Conservation (phyloP, 1,139 yeast genomes). For the Geotrichum phurueaensis region DNA sequence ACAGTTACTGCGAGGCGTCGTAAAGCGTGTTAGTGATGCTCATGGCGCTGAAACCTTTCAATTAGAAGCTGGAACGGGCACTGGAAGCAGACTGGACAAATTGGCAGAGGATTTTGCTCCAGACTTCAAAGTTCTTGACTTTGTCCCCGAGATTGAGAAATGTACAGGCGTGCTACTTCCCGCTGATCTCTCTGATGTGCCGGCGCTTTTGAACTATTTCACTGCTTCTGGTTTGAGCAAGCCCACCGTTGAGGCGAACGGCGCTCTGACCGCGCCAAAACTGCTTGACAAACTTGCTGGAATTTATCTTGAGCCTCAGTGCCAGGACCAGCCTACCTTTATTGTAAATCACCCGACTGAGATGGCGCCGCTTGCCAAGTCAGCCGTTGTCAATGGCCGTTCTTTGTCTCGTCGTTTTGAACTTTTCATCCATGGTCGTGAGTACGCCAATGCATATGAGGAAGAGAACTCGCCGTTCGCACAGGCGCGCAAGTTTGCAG, state of each 20-base stretch:
- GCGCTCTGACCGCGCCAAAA: conserved; percentile 42
- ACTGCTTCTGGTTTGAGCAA: conserved; percentile 46
- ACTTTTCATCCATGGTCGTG: conserved; percentile 71
- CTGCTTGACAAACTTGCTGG: conserved; percentile 64
- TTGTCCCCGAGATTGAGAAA: conserved; percentile 45
- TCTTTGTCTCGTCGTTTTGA: conserved; percentile 68
- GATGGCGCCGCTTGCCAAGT: conserved; percentile 85
- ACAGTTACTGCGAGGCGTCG: conserved; percentile 44
- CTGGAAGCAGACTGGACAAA: conserved; percentile 8
- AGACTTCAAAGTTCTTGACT: conserved; percentile 39
- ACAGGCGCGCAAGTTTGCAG: conserved; percentile 55
- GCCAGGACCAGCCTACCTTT: conserved; percentile 53
- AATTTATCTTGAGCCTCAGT: conserved; percentile 58
- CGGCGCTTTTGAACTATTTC: conserved; percentile 29
- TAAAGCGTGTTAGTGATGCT: conserved; percentile 24
- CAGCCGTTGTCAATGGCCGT: conserved; percentile 36
- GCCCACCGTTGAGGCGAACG: conserved; percentile 43
- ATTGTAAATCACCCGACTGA: conserved; percentile 78
- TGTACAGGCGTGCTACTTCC: conserved; percentile 42
- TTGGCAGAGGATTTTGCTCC: conserved; percentile 11
- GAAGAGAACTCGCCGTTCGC: conserved; percentile 84
- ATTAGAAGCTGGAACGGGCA: neutral
- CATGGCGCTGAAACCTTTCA: conserved; percentile 2
- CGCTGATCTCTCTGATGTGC: conserved; percentile 29
- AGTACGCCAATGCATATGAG: conserved; percentile 89